phyloP scores from a whole-genome alignment of 805 yeast species.

The Candida bentonensis region DNA sequence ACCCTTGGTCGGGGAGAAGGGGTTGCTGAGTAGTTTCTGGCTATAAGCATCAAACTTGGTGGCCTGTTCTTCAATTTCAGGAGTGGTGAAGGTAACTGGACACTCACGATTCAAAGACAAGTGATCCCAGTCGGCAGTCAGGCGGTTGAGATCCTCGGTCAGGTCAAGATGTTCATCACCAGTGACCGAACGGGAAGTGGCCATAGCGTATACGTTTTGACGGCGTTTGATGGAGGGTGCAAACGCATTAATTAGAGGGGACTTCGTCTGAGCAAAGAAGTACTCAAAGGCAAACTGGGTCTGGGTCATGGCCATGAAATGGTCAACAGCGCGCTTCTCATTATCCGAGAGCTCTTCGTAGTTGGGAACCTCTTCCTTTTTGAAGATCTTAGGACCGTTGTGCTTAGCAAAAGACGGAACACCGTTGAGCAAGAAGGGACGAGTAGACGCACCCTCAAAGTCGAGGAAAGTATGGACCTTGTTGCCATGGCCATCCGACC shows the following conservation, averaged over 20 bases:
- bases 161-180: conserved; percentile 17
- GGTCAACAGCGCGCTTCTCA: conserved; percentile 69
- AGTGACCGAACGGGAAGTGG: conserved; percentile 3
- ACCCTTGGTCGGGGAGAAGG: conserved; percentile 81
- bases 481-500: conserved; percentile 9
- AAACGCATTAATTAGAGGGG: conserved; percentile 62
- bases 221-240: conserved; percentile 58
- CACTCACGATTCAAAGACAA: conserved; percentile 20
- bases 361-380: conserved; percentile 60
- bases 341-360: conserved; percentile 52
- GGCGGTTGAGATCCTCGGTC: conserved; percentile 16
- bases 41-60: conserved; percentile 50
- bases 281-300: conserved; percentile 83
- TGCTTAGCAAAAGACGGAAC: conserved; percentile 79
- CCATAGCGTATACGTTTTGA: conserved; percentile 16
- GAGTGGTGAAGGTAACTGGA: conserved; percentile 50
- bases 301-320: conserved; percentile 80
- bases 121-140: conserved; percentile 17
- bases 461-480: conserved; percentile 41
- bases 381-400: conserved; percentile 77
- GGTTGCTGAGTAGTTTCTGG: conserved; percentile 46
- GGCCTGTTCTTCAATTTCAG: conserved; percentile 32
- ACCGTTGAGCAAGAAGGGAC: conserved; percentile 66
- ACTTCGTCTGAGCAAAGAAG: conserved; percentile 48
- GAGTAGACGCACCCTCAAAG: conserved; percentile 66